Base-by-base conservation (phyloP, 148 eudicot species). In the Spergularia bocconei region DNA sequence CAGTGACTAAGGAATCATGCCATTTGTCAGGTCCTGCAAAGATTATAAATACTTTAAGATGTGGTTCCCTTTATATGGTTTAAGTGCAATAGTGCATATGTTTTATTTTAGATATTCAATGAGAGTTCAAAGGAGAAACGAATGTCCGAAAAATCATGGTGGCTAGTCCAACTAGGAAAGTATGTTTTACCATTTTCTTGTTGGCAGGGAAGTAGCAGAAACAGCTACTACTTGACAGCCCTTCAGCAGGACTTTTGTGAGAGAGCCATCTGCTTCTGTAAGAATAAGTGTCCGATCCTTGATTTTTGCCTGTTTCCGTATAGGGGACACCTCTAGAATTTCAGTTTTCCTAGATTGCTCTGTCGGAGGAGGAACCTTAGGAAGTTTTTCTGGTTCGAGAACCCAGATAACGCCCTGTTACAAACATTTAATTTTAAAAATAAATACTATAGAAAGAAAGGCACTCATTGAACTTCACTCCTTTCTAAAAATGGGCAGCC, bases 361-460 rank as follows among this genome's bases (percentile, higher is more conserved):
- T 70, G 72, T 76, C 63, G 80, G 21, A 65, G 63, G 75, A 74
- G 86, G 78, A 69, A 80, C 67, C 78, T 89, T 89, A 8, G 90
- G 88, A 75, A 87, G 69, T 77, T 84, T 87, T 78, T 89, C 87
- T 4, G 90, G 81, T 75, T 90, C 97, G 72, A 92, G 77, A 78
- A 95, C 73, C 99, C 99, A 92, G 21, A 95, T 71, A 55, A 80
- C 48, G 63, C 99, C 99, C 99, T 95, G 86, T 36, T 39, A 70
- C 8, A 63, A 23, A 58, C 13, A 54, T 55, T n/a, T 2, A 56
- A 19, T 0, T 36, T 13, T 25, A 67, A 13, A 47, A 57, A 19
- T 41, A 47, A 19, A 11, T 55, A 33, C 7, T 0, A n/a, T 54
- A 59, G 62, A 16, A 60, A 48, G 15, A 11, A 38, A 53, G 14